Percentiles rank a stretch among this genome's conserved stretches.
Evolutionary conservation across 2,329 filamentous ascomycete species (phyloP).

Genomic region (Pseudogymnoascus pannorum): DNA sequence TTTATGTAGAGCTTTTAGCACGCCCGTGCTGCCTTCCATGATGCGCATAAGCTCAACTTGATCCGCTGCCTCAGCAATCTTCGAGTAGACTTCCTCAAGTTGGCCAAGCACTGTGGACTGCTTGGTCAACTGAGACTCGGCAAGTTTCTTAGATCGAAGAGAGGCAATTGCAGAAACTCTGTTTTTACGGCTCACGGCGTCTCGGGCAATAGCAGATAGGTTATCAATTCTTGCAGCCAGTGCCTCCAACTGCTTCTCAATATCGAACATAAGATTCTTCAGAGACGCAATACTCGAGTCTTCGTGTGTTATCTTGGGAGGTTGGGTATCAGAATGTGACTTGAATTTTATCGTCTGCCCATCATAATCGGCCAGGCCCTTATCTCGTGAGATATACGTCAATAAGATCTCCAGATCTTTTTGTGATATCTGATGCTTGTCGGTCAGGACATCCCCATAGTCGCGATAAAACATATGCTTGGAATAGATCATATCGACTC

Average conservation of each 20-base stretch:
- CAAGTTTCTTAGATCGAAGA: conserved; percentile 74
- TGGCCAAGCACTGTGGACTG: conserved; percentile 69
- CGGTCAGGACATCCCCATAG: conserved; percentile 46
- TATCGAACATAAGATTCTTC: conserved; percentile 66
- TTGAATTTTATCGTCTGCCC: conserved; percentile 70
- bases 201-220: conserved; percentile 57
- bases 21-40: conserved; percentile 70
- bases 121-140: conserved; percentile 64
- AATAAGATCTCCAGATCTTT: conserved; percentile 64
- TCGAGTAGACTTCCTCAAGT: conserved; percentile 74
- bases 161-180: conserved; percentile 67
- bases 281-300: conserved; percentile 79
- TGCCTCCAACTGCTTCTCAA: conserved; percentile 64
- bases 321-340: conserved; percentile 38
- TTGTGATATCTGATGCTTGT: conserved; percentile 46
- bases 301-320: conserved; percentile 57
- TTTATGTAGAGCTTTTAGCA: conserved; percentile 65
- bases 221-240: conserved; percentile 60
- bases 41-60: conserved; percentile 77
- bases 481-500: conserved; percentile 62
- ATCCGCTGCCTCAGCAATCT: conserved; percentile 77
- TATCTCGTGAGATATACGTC: conserved; percentile 62
- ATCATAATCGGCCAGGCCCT: conserved; percentile 50
- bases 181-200: conserved; percentile 67
- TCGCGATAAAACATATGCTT: conserved; percentile 54